Evolutionary conservation across 139 green algal genomes (phyloP), one percentile per base, ranked within the genome.

Genomic region (Chlamydomonas asymmetrica): DNA sequence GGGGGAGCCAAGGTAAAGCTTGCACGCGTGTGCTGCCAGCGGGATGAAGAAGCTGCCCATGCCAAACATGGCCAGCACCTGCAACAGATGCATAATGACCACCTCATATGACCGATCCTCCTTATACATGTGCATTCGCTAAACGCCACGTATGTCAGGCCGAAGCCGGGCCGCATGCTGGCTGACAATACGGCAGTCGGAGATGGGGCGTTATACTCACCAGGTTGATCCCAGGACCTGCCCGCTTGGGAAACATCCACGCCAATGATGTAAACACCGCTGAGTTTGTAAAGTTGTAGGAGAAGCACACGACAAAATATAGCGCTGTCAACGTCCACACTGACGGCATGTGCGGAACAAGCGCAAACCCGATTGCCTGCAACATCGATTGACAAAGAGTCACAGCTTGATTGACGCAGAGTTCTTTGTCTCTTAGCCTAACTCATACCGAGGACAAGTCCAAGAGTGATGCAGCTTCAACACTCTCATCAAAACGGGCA

Each of bases 281-380:
- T 2, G 41, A 73, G 75, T 86, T 86, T 48, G 80, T 86, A 66
- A 86, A 86, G 65, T 86, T 86, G 80, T 86, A 86, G 71, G 75
- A 80, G 59, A 86, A 82, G 75, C 75, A 82, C 13, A 82, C 78
- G 43, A 80, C 25, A 34, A 82, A 82, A 66, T 78, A 86, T 5
- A 86, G 71, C 45, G 75, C 71, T 20, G 80, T 86, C 6, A 86
- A 66, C 2, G 75, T 78, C 59, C 64, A 74, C 23, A 86, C 75
- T 27, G 45, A 71, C 4, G 80, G 70, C 80, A 86, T 86, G 31
- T 74, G 66, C 7, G 80, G 80, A 45, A 86, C 80, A 29, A 86
- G 75, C 23, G 65, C 49, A 61, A 86, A 86, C 37, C 80, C 80
- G 9, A 82, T 56, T 10, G 80, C 80, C 80, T 86, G 80, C 22